A percentile compares a stretch with the other conserved stretches of the same genome.
Conservation (phyloP, 2,329 filamentous ascomycete genomes). For the Ceratocystis cubensis region DNA sequence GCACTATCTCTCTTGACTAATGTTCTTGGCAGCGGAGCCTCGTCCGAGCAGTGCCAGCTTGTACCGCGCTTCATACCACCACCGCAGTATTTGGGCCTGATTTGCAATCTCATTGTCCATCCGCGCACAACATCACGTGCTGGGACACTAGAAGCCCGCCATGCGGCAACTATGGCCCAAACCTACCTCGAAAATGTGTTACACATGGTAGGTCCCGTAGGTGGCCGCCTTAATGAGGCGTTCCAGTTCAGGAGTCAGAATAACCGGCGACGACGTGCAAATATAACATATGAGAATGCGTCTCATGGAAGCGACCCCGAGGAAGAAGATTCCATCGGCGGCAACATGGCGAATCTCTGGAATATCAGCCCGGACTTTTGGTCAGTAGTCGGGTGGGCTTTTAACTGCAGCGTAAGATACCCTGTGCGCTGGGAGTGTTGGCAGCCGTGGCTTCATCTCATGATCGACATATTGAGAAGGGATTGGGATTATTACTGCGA, state of each 20-base stretch:
- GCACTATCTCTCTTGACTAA: slow-evolving; percentile 53
- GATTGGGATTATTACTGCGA: slow-evolving; percentile 42
- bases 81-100: slow-evolving; percentile 59
- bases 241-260: slow-evolving; percentile 48
- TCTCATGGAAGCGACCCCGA: slow-evolving; percentile 35
- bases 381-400: slow-evolving; percentile 78
- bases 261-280: slow-evolving; percentile 26
- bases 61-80: slow-evolving; percentile 45
- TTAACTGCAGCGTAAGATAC: slow-evolving; percentile 70
- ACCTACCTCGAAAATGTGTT: slow-evolving; percentile 58
- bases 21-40: slow-evolving; percentile 44
- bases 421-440: slow-evolving; percentile 68
- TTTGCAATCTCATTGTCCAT: slow-evolving; percentile 72
- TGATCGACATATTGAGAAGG: slow-evolving; percentile 63
- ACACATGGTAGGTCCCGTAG: slow-evolving; percentile 52
- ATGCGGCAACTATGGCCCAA: slow-evolving; percentile 54
- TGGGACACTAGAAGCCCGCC: slow-evolving; percentile 44
- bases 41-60: slow-evolving; percentile 23
- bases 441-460: slow-evolving; percentile 65
- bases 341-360: slow-evolving; percentile 59
- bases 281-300: slow-evolving; percentile 24
- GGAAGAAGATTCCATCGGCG: slow-evolving; percentile 41
- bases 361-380: slow-evolving; percentile 74
- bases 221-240: slow-evolving; percentile 55
- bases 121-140: slow-evolving; percentile 66